Evolutionary conservation across 2,329 filamentous ascomycete species (phyloP), one percentile per base, ranked within the genome.

Genomic region (Fusarium nodosum): DNA sequence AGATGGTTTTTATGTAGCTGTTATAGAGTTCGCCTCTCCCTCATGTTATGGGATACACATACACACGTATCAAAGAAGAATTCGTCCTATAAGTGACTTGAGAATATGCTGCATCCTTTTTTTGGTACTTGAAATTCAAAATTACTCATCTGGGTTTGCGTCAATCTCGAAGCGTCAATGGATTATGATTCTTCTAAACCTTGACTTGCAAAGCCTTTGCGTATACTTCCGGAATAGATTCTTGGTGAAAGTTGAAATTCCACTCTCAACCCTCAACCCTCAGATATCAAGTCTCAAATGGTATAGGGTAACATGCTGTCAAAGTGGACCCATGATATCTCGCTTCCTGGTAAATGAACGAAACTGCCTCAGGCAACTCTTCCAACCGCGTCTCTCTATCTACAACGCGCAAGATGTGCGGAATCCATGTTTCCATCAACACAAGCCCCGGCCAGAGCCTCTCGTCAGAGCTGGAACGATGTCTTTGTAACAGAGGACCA

Each of bases 401-500:
- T 41, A 34, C 46, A 60, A 68, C 73, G 60, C 65, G 58, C 48
- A 72, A 66, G 90, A 63, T 90, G 88, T 90, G 88, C 76, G 88
- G 88, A 66, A 90, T 90, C 55, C 83, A 89, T 75, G 84, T 81
- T 36, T 77, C 79, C 41, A 81, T 90, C 54, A 84, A 83, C 22
- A 44, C 64, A 38, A 67, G 70, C 24, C 51, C 74, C 75, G 61
- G 73, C 48, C 72, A 75, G 41, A 66, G 73, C 20, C 73, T 78
- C 22, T 74, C 71, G 2, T 63, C 78, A 2, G 76, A 79, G 3
- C 74, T 89, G n/a, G 77, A 78, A 59, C 74, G 77, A 39, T 77
- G 83, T 20, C 82, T 90, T 24, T 79, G 78, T 66, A 88, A 84
- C 36, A 85, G 88, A 69, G 88, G 88, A 1, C 89, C 88, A 3